Conservation (phyloP, 257 asterid genomes). For the Eustoma russellianum region DNA sequence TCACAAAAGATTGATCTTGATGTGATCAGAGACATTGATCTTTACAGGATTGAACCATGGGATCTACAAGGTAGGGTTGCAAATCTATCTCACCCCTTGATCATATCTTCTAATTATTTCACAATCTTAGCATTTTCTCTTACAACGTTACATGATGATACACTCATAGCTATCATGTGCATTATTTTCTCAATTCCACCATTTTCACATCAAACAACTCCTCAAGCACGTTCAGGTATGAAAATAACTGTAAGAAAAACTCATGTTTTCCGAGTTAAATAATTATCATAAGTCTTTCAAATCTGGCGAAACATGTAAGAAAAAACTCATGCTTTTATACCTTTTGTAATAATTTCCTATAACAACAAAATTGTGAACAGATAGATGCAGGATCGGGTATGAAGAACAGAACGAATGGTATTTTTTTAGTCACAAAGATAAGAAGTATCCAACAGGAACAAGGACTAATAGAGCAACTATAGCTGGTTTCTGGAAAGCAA, state of each 20-base stretch:
- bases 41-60: conserved; percentile 68
- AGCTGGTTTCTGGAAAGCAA: conserved; percentile 65
- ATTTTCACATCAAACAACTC: too few relatives aligned
- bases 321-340: neutral
- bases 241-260: too few relatives aligned
- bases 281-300: too few relatives aligned
- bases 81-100: too few relatives aligned
- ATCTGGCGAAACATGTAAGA: too few relatives aligned
- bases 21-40: conserved; percentile 59
- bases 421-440: conserved; percentile 57
- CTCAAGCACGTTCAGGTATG: too few relatives aligned
- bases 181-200: too few relatives aligned
- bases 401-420: conserved; percentile 63
- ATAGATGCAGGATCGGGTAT: conserved; percentile 51
- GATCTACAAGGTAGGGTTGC: conserved; percentile 50
- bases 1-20: conserved; percentile 67
- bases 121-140: too few relatives aligned
- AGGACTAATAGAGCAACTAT: conserved; percentile 58
- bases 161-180: too few relatives aligned
- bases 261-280: too few relatives aligned
- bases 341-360: neutral
- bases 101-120: too few relatives aligned
- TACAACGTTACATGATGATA: too few relatives aligned
- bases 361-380: conserved; percentile 13
- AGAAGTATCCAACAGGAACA: conserved; percentile 60